phyloP scores from a whole-genome alignment of 345 rosid species.

The Nasturtium officinale region DNA sequence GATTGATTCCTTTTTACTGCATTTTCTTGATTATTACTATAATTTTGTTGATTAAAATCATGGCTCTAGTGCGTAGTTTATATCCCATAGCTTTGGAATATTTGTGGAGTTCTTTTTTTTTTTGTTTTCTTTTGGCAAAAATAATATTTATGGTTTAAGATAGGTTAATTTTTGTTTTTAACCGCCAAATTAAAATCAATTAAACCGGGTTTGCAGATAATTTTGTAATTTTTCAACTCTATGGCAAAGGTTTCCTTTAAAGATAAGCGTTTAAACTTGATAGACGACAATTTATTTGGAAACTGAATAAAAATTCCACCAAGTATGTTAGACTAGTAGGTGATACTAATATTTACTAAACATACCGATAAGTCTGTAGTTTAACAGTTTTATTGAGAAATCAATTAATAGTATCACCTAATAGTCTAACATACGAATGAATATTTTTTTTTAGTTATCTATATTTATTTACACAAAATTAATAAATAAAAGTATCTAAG shows the following conservation, averaged over 20 bases:
- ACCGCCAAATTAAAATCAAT: background rate
- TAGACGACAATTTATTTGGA: background rate
- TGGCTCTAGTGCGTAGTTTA: background rate
- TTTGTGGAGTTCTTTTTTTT: no score
- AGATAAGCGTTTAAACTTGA: no score
- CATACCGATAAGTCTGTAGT: no score
- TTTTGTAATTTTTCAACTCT: background rate
- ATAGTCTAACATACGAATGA: background rate
- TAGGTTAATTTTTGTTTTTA: background rate
- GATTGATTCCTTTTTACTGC: slow-evolving; percentile 19
- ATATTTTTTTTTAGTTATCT: no score
- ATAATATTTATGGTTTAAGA: background rate
- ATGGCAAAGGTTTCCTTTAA: background rate
- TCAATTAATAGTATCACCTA: background rate
- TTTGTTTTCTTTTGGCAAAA: no score
- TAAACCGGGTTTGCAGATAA: background rate
- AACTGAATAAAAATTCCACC: background rate
- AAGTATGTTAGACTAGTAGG: background rate
- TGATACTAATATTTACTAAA: background rate
- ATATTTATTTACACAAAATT: no score
- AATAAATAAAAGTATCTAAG: no score
- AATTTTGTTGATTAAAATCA: background rate
- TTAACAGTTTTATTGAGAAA: background rate
- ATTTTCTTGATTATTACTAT: background rate
- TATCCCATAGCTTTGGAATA: slow-evolving; percentile 11